phyloP scores from a whole-genome alignment of 306 rosid genomes.

The Ormosia semicastrata region DNA sequence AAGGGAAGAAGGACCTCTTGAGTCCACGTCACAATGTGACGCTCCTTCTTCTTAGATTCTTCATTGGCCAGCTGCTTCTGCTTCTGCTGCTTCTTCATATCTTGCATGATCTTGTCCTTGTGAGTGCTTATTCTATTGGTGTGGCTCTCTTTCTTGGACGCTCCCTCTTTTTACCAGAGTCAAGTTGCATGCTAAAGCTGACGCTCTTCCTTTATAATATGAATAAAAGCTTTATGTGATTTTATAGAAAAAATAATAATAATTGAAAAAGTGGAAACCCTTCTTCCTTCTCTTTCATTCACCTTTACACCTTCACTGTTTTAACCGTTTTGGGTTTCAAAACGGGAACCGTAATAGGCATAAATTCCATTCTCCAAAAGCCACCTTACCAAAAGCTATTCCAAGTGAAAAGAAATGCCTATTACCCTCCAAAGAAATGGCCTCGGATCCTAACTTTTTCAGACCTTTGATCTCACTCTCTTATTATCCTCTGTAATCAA shows the following conservation, averaged over 20 bases:
- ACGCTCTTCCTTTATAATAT: slow-evolving; percentile 50
- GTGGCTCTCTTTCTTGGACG: slow-evolving; percentile 53
- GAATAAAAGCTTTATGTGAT: slow-evolving; percentile 21
- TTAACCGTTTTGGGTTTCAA: slow-evolving; percentile 41
- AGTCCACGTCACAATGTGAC: slow-evolving; percentile 95
- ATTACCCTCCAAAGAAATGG: slow-evolving; percentile 44
- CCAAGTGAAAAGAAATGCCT: neutral
- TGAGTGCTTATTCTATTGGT: slow-evolving; percentile 35
- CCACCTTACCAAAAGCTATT: slow-evolving; percentile 39
- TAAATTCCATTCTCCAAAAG: slow-evolving; percentile 55
- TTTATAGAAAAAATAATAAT: neutral
- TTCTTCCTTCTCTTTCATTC: slow-evolving; percentile 46
- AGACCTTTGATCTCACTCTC: slow-evolving; percentile 42
- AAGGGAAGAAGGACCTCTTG: slow-evolving; percentile 64
- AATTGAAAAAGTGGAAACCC: slow-evolving; percentile 28
- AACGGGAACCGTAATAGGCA: slow-evolving; percentile 52
- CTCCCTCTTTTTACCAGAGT: slow-evolving; percentile 67
- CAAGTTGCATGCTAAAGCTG: slow-evolving; percentile 74
- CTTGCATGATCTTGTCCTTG: slow-evolving; percentile 53
- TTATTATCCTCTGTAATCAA: slow-evolving; percentile 38
- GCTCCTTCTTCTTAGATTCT: slow-evolving; percentile 98
- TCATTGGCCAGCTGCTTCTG: slow-evolving; percentile 44
- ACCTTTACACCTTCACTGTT: slow-evolving; percentile 45
- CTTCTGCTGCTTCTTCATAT: slow-evolving; percentile 46
- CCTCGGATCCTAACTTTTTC: slow-evolving; percentile 92